These are phyloP conservation scores for Rhodotorula graminis DNA, from an alignment of 768 basidiomycete species.

Conservation along the genomic window DNA sequence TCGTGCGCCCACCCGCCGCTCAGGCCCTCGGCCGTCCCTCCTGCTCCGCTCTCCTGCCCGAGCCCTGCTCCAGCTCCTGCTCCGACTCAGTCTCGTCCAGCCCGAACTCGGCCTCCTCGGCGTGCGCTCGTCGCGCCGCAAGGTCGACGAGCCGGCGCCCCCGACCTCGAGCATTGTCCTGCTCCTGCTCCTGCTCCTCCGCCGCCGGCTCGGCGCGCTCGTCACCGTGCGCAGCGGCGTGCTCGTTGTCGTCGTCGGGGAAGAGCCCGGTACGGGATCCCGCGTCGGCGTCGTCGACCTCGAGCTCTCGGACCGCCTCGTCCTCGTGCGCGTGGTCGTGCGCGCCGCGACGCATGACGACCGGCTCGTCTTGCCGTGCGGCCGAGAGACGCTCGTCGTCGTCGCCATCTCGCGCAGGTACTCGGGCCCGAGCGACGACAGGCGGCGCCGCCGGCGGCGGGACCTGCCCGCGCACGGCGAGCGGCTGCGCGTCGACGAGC, in stretches of 20 bases:
- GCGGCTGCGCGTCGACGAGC: slow-evolving; percentile 20
- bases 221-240: not conserved
- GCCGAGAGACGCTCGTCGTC: not conserved
- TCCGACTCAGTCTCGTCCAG: slow-evolving; percentile 7
- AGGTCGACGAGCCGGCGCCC: slow-evolving; percentile 2
- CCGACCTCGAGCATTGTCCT: not conserved
- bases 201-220: not conserved
- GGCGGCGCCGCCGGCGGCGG: too few relatives aligned
- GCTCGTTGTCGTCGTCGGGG: not conserved
- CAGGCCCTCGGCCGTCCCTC: not conserved
- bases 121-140: not conserved
- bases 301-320: not conserved
- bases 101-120: slow-evolving; percentile 2
- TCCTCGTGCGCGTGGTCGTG: not conserved
- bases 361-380: not conserved
- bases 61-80: not conserved
- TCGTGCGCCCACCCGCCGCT: not conserved
- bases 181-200: not conserved
- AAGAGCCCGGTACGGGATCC: not conserved
- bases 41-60: too few relatives aligned
- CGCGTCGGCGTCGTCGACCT: slow-evolving; percentile 4
- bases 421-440: not conserved
- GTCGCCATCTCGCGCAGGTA: not conserved
- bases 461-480: not conserved
- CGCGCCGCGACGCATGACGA: not conserved